Base-by-base conservation (phyloP, 352 stramenopile genomes). In the Phytophthora melonis region DNA sequence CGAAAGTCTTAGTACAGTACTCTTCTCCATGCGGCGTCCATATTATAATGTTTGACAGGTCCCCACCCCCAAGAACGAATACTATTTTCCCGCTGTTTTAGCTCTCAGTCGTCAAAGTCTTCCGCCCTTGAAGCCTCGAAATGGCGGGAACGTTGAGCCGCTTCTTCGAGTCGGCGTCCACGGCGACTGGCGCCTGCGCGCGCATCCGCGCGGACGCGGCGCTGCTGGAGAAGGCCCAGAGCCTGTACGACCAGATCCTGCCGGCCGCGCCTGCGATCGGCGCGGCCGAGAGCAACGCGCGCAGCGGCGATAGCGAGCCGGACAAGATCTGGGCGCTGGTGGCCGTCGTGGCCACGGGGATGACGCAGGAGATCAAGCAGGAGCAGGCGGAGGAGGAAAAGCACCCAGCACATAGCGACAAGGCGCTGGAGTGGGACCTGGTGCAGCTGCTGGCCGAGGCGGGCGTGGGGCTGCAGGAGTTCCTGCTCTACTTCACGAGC, bases 401-500 rank as follows among this genome's bases (percentile, higher is more conserved):
- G 13, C 50, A 4, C 11, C 11, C 50, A 9, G 6, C 21, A 14
- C 34, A 41, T 14, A 41, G 34, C 23, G 11, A 14, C 41, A 16
- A 49, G 41, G 6, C 14, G 14, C 14, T 19, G 41, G 21, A 68
- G 11, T 84, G 78, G 78, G 39, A 87, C 56, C 57, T 90, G 5
- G 69, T 86, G 23, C 49, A 83, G 54, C 58, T 87, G 27, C 62
- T 91, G 59, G 71, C 70, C 1, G 80, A 91, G 27, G 77, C 82
- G 8, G 78, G 88, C 39, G 86, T 95, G 52, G 80, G 76, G 32
- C 69, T 95, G 25, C 78, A 78, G 30, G 75, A 79, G 49, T 95
- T 97, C 58, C 61, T 97, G 47, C 76, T 88, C 27, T 83, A 89
- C 56, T 79, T 95, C 21, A 89, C 88, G 58, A 92, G 85, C 68